phyloP scores from a whole-genome alignment of 257 asterid species.

The Orobanche coerulescens region DNA sequence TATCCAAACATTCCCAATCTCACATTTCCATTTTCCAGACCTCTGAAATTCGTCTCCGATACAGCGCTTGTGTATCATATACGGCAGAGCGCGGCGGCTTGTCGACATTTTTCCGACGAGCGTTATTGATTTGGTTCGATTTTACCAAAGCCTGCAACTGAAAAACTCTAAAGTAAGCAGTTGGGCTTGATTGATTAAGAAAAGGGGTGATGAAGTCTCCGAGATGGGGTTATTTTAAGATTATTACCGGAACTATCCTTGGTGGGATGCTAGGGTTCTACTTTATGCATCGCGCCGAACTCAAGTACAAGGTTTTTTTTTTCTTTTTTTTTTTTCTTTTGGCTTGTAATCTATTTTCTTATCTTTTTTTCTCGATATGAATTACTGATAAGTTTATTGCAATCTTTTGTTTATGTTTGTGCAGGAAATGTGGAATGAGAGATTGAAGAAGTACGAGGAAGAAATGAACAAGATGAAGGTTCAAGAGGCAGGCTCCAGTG shows the following conservation, averaged over 20 bases:
- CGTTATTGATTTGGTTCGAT: neutral
- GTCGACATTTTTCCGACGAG: neutral
- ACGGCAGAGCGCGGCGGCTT: neutral
- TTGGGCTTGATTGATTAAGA: neutral
- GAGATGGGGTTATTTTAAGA: conserved; percentile 78
- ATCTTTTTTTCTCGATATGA: neutral
- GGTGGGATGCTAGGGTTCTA: conserved; percentile 83
- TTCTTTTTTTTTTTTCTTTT: neutral
- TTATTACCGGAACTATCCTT: conserved; percentile 59
- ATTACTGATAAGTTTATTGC: neutral
- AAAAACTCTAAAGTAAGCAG: neutral
- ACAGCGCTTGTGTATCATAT: neutral
- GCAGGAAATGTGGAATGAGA: conserved; percentile 78
- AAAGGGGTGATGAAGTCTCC: conserved; percentile 39
- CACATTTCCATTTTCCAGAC: neutral
- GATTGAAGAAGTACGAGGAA: conserved; percentile 79
- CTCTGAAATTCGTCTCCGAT: neutral
- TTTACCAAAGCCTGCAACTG: neutral
- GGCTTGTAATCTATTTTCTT: no score
- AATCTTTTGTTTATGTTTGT: neutral
- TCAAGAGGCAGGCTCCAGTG: conserved; percentile 35
- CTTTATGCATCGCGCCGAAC: conserved; percentile 74
- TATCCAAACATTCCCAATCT: neutral
- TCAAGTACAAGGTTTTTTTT: conserved; percentile 55
- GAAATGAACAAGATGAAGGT: conserved; percentile 47